Base-by-base conservation (phyloP, 2,329 filamentous ascomycete species). In the Ophiostoma ips region DNA sequence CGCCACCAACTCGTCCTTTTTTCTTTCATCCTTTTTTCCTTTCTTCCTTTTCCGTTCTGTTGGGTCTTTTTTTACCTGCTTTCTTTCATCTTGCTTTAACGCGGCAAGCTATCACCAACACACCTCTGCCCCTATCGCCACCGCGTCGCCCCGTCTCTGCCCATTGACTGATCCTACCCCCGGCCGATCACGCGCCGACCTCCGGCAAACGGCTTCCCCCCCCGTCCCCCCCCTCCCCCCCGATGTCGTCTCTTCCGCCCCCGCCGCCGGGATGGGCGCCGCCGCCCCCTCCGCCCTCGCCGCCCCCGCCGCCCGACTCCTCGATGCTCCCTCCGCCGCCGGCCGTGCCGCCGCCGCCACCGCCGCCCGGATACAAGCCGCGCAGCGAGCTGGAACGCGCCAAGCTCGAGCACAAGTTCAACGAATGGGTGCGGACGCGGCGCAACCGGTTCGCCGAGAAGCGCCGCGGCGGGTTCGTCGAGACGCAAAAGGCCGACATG, bases 401-500 rank as follows among this genome's bases (percentile, higher is more conserved):
- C 48, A 98, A 98, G 70, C 94, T 95, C 62, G 87, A 89, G 52
- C 87, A 95, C 68, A 98, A 96, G 76, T 98, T 96, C 76, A 94
- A 88, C 65, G 89, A 95, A 81, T 98, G 94, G 94, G 73, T 96
- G 60, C 84, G 89, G 55, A 79, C 77, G 57, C 92, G 94, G 70
- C 81, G 88, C 59, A 92, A 88, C 64, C 81, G 92, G 49, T 98
- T 96, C 57, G 88, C 88, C 48, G 94, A 98, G 75, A 96, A 95
- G 77, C 78, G 92, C 54, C 94, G 94, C 68, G 87, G 84, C 19
- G 92, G 94, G 0, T 96, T 95, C 56, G 87, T 98, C 1, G 90
- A 98, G 69, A 95, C 89, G 7, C 90, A 96, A 63, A 98, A 98
- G 73, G 88, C 88, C 10, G 92, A 98, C 61, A 94, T 98, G 87